Evolutionary conservation across 2,329 filamentous ascomycete species (phyloP).

Genomic region (Magnaporthiopsis rhizophila): DNA sequence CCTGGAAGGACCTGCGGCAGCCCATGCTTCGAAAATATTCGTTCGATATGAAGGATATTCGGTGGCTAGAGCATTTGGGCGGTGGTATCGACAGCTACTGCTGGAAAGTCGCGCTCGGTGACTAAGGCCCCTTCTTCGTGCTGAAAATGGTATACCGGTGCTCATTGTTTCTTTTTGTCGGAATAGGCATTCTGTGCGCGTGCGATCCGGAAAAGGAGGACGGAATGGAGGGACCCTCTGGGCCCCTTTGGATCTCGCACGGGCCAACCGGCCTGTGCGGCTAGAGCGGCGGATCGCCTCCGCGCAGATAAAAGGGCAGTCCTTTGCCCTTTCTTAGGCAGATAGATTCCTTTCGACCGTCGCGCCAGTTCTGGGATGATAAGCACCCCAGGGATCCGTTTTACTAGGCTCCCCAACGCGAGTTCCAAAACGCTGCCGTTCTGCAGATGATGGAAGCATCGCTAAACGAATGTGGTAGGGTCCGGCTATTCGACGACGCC

Average conservation of each 20-base stretch:
- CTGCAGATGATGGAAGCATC: slow-evolving; percentile 1
- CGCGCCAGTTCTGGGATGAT: background rate
- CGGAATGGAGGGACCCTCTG: too few relatives aligned
- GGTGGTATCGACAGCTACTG: background rate
- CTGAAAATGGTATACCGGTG: background rate
- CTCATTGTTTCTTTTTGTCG: background rate
- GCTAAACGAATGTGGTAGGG: background rate
- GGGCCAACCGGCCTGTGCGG: too few relatives aligned
- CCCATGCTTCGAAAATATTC: background rate
- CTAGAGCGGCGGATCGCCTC: too few relatives aligned
- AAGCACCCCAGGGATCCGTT: background rate
- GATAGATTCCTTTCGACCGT: too few relatives aligned
- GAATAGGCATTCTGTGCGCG: too few relatives aligned
- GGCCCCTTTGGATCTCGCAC: too few relatives aligned
- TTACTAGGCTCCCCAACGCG: background rate
- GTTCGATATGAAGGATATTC: slow-evolving; percentile 1
- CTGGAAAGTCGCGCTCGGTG: background rate
- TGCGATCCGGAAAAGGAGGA: too few relatives aligned
- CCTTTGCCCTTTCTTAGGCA: too few relatives aligned
- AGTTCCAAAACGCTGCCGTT: background rate
- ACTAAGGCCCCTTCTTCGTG: background rate
- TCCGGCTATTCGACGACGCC: background rate
- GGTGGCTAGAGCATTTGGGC: background rate
- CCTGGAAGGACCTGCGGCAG: background rate
- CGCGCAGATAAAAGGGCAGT: too few relatives aligned